Evolutionary conservation across 2,329 filamentous ascomycete species (phyloP).

Genomic region (Fusarium citri): DNA sequence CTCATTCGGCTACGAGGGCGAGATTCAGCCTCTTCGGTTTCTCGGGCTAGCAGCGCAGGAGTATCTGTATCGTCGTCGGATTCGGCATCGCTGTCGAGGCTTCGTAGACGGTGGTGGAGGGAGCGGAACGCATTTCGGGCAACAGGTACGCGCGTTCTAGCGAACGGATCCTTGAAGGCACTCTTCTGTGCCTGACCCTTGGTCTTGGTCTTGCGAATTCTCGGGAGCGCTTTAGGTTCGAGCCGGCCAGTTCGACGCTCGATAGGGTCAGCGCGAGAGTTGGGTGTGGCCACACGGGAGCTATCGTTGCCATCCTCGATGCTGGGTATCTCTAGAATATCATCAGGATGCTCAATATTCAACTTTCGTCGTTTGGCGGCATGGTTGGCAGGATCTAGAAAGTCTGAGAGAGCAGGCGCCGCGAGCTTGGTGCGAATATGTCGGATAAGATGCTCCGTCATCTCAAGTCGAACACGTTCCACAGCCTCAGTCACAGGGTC

Average conservation of each 20-base stretch:
- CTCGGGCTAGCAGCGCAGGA: constrained; percentile 68
- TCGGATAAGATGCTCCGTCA: constrained; percentile 86
- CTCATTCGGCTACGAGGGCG: constrained; percentile 81
- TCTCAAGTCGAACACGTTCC: constrained; percentile 80
- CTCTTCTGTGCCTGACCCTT: constrained; percentile 66
- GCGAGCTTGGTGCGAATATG: constrained; percentile 91
- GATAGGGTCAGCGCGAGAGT: constrained; percentile 70
- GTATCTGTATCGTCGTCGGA: constrained; percentile 84
- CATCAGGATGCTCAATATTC: constrained; percentile 78
- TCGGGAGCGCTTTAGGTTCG: constrained; percentile 72
- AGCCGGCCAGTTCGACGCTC: constrained; percentile 69
- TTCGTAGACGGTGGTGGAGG: constrained; percentile 79
- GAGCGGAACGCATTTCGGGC: constrained; percentile 75
- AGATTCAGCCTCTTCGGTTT: constrained; percentile 89
- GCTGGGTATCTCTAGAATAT: constrained; percentile 61
- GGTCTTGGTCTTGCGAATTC: constrained; percentile 77
- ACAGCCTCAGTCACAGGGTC: constrained; percentile 91
- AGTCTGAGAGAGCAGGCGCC: constrained; percentile 81
- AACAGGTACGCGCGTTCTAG: constrained; percentile 69
- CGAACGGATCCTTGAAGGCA: constrained; percentile 76
- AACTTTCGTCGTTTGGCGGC: constrained; percentile 81
- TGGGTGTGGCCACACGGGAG: constrained; percentile 73
- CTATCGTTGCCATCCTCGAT: constrained; percentile 72
- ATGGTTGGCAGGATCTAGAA: constrained; percentile 85
- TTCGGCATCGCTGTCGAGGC: constrained; percentile 77